Base-by-base conservation (phyloP, 345 rosid species). In the Populus davidiana region DNA sequence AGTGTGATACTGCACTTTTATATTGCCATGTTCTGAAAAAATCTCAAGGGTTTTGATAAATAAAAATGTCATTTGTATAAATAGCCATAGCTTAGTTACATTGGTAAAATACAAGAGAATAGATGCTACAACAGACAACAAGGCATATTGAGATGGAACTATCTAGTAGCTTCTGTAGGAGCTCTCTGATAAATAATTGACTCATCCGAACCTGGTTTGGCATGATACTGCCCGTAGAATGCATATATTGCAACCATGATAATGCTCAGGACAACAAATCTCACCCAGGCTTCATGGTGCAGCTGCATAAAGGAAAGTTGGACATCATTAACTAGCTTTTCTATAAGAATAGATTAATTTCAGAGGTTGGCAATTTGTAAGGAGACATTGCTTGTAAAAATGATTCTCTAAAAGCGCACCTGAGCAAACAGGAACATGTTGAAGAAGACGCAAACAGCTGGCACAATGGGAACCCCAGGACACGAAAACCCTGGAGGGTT, bases 381-480 rank as follows among this genome's bases (percentile, higher is more conserved):
- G n/a, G 70, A 17, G 39, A 9, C 8, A 67, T 38, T 35, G 39
- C 47, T 6, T 21, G 29, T 18, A 56, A 20, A 2, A 29, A 66
- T 41, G 50, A n/a, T 27, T 33, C 47, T 75, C 35, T 5, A 56
- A 66, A 31, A 71, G 73, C 71, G 77, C 82, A 96, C 97, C 97
- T 94, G 98, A 84, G 98, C 97, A 86, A 92, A 92, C 79, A 96
- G 88, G 87, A 92, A 96, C 73, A 96, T 89, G 84, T 94, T 96
- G 85, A 96, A 89, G 87, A 94, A 91, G 83, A 96, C 90, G 87
- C 97, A 90, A 72, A 89, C 72, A 44, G 87, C 80, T 59, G 99
- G 99, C 79, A 96, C 66, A 20, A 91, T 59, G 17, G 99, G 98
- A 73, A 96, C 99, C 73, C 94, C 82, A 25, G 99, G 99, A 79